These are phyloP conservation scores for Angomonas desouzai DNA, from an alignment of 208 protist genomes.

Conservation along the genomic window DNA sequence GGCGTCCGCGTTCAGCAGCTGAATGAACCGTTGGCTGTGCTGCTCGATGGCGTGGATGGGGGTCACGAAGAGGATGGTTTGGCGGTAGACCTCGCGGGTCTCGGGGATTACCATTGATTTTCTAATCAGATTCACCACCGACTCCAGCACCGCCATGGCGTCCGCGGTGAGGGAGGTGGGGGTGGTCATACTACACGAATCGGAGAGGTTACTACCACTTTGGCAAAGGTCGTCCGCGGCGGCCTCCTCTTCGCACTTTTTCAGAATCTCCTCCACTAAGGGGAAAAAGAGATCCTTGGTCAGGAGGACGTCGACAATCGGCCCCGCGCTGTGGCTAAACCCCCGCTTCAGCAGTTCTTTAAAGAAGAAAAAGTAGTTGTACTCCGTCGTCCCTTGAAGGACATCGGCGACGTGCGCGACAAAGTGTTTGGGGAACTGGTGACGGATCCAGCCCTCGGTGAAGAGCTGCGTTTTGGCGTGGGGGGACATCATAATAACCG, in stretches of 20 bases:
- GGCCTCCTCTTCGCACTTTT: slow-evolving; percentile 28
- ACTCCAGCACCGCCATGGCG: slow-evolving; percentile 40
- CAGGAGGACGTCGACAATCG: slow-evolving; percentile 60
- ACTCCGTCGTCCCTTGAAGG: slow-evolving; percentile 23
- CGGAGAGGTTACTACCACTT: not conserved
- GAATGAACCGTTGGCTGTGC: slow-evolving; percentile 26
- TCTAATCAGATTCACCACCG: slow-evolving; percentile 41
- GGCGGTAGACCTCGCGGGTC: slow-evolving; percentile 35
- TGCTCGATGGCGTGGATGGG: slow-evolving; percentile 29
- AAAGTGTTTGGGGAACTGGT: slow-evolving; percentile 30
- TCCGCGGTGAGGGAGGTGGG: slow-evolving; percentile 34
- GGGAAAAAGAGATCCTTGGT: slow-evolving; percentile 27
- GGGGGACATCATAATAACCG: slow-evolving; percentile 36
- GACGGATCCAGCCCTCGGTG: slow-evolving; percentile 43
- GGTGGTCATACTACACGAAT: slow-evolving; percentile 12
- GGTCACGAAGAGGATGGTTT: slow-evolving; percentile 25
- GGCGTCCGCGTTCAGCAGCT: slow-evolving; percentile 16
- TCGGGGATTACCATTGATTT: slow-evolving; percentile 53
- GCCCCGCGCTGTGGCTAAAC: slow-evolving; percentile 62
- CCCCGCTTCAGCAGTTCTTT: slow-evolving; percentile 66
- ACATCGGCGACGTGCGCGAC: slow-evolving; percentile 27
- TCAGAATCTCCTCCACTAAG: slow-evolving; percentile 28
- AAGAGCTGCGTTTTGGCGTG: slow-evolving; percentile 38
- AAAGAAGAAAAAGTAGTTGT: slow-evolving; percentile 71
- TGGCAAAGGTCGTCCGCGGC: not conserved